These are phyloP conservation scores for Fusarium sp. DNA, from an alignment of 2,329 filamentous ascomycete genomes.

Conservation along the genomic window DNA sequence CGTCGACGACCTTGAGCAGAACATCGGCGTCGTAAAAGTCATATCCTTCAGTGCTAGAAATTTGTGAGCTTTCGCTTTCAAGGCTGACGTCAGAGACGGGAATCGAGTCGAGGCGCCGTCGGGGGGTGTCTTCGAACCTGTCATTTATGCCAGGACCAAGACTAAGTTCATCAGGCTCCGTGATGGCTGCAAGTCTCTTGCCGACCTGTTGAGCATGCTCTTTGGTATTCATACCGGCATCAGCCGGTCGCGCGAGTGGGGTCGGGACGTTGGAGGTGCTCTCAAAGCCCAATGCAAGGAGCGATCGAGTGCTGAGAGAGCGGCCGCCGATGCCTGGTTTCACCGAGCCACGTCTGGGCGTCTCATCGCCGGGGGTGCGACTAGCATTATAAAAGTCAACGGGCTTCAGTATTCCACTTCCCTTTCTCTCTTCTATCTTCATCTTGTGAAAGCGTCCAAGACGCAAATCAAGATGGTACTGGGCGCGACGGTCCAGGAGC, in stretches of 20 bases:
- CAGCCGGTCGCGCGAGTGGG: constrained; percentile 67
- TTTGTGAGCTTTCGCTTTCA: constrained; percentile 61
- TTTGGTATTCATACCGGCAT: constrained; percentile 50
- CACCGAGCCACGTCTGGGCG: constrained; percentile 53
- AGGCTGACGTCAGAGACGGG: constrained; percentile 66
- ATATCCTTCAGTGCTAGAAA: constrained; percentile 71
- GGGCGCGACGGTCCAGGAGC: constrained; percentile 66
- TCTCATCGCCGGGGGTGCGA: constrained; percentile 55
- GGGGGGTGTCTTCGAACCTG: constrained; percentile 54
- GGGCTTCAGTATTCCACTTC: constrained; percentile 46
- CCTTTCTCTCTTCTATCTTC: constrained; percentile 51
- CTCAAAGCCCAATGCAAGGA: constrained; percentile 69
- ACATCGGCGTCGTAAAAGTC: constrained; percentile 75
- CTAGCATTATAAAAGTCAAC: constrained; percentile 45
- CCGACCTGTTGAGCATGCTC: constrained; percentile 51
- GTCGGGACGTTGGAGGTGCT: constrained; percentile 74
- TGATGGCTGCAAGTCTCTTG: constrained; percentile 61
- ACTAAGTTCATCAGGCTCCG: constrained; percentile 64
- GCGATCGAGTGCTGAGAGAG: constrained; percentile 57
- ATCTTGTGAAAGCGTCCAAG: constrained; percentile 57
- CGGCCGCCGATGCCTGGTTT: constrained; percentile 51
- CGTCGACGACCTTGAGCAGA: constrained; percentile 65
- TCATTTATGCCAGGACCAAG: constrained; percentile 63
- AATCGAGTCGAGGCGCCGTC: constrained; percentile 64
- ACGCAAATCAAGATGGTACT: constrained; percentile 68